Evolutionary conservation across 148 eudicot species (phyloP), one percentile per base, ranked within the genome.

Genomic region (Linanthus parryae): DNA sequence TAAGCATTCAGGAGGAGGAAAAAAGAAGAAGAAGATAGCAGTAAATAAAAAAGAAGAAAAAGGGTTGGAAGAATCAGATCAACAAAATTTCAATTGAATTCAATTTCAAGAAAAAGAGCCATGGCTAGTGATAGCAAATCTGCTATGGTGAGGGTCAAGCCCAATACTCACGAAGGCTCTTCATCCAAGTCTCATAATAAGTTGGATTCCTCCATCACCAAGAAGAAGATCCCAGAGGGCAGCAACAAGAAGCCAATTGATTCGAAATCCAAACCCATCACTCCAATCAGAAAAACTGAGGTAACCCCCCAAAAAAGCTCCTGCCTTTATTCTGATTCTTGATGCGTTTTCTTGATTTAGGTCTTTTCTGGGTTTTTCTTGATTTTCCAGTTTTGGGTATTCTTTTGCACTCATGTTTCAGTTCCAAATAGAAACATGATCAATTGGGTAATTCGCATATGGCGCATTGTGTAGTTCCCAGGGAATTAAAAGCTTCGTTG

Each of bases 231-330:
- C 57, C 51, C 58, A 44, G 63, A 59, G 62, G 61, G 42, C 66
- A 48, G 73, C 20, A 47, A 38, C 35, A 74, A 59, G 55, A 66
- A 58, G 52, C 43, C 74, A 46, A 36, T 41, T 39, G 71, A 77
- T 72, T 42, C 61, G 18, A 72, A 75, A 41, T 41, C 45, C 23
- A 74, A 61, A 73, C 62, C 77, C 26, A 30, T 57, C n/a, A 17
- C 57, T 7, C 58, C 62, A 36, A 43, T 48, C n/a, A 6, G 59
- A 16, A 85, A 81, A 76, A 57, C 69, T 50, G 75, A 76, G 95
- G 95, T 82, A 44, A 65, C 58, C 56, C 48, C 60, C 46, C 43
- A 63, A 36, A n/a, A 3, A 49, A 43, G 15, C 25, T 52, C 5
- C 7, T 24, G 25, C 17, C n/a, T 29, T n/a, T 40, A 65, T 1